Conservation (phyloP, 345 rosid species). For the Salix purpurea region DNA sequence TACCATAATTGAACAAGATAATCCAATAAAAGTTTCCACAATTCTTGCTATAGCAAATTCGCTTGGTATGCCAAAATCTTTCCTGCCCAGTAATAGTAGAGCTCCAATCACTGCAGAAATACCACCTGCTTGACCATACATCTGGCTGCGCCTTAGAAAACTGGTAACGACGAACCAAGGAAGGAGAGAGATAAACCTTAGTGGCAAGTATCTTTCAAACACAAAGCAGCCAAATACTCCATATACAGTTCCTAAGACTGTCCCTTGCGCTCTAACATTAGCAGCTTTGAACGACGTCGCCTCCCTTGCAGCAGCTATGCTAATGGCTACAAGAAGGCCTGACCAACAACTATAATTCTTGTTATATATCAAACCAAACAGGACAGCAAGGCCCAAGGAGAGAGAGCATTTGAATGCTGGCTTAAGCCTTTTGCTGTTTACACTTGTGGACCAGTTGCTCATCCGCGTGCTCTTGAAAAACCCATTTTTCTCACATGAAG, state of each 20-base stretch:
- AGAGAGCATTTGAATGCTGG: conserved; percentile 62
- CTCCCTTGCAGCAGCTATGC: conserved; percentile 59
- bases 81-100: conserved; percentile 67
- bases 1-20: conserved; percentile 60
- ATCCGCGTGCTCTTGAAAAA: conserved; percentile 15
- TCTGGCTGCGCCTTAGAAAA: conserved; percentile 58
- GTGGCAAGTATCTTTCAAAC: conserved; percentile 53
- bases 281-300: conserved; percentile 78
- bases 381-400: conserved; percentile 61
- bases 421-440: conserved; percentile 36
- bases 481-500: conserved; percentile 11
- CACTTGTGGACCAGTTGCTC: conserved; percentile 18
- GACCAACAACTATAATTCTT: conserved; percentile 77
- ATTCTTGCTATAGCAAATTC: conserved; percentile 89
- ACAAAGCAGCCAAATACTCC: conserved; percentile 83
- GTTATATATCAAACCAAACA: conserved; percentile 66
- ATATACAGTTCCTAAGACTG: conserved; percentile 81
- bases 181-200: conserved; percentile 70
- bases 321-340: conserved; percentile 69
- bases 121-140: conserved; percentile 90
- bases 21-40: conserved; percentile 74
- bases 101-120: conserved; percentile 82
- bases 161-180: conserved; percentile 82
- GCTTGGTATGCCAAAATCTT: conserved; percentile 63
- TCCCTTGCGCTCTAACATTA: conserved; percentile 83